phyloP scores from a whole-genome alignment of 2,329 filamentous ascomycete species.

The Dothidotthia symphoricarpi region DNA sequence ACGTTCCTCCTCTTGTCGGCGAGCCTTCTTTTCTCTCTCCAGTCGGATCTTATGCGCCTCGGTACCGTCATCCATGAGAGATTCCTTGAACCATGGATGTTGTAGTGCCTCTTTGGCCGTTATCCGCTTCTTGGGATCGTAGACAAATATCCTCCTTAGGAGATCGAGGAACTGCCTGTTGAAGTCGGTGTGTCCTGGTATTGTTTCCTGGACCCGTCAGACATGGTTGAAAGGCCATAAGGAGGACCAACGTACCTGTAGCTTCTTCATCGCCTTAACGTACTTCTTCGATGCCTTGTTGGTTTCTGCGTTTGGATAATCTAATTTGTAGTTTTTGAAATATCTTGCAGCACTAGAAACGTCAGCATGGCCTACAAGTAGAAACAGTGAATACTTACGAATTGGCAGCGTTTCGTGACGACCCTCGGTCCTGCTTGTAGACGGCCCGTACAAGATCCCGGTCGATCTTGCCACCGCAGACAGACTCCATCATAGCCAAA shows the following conservation, averaged over 20 bases:
- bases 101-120: conserved; percentile 64
- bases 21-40: conserved; percentile 41
- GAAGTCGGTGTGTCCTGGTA: conserved; percentile 59
- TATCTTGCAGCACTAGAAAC: conserved; percentile 44
- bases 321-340: conserved; percentile 57
- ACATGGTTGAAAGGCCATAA: background rate
- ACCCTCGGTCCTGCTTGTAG: conserved; percentile 47
- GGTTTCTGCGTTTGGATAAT: conserved; percentile 64
- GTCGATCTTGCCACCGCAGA: conserved; percentile 58
- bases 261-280: conserved; percentile 66
- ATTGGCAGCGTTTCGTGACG: conserved; percentile 53
- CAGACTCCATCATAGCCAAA: conserved; percentile 67
- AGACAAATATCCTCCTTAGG: conserved; percentile 63
- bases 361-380: conserved; percentile 29
- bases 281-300: conserved; percentile 64
- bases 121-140: conserved; percentile 64
- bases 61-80: conserved; percentile 63
- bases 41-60: conserved; percentile 60
- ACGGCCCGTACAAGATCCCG: conserved; percentile 55
- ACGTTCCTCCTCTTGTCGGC: conserved; percentile 34
- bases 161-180: conserved; percentile 64
- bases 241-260: conserved; percentile 49
- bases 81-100: conserved; percentile 66
- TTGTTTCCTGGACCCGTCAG: conserved; percentile 55
- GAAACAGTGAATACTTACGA: conserved; percentile 48